These are phyloP conservation scores for Suhomyces taliae DNA, from an alignment of 1,139 yeast species.

Conservation along the genomic window DNA sequence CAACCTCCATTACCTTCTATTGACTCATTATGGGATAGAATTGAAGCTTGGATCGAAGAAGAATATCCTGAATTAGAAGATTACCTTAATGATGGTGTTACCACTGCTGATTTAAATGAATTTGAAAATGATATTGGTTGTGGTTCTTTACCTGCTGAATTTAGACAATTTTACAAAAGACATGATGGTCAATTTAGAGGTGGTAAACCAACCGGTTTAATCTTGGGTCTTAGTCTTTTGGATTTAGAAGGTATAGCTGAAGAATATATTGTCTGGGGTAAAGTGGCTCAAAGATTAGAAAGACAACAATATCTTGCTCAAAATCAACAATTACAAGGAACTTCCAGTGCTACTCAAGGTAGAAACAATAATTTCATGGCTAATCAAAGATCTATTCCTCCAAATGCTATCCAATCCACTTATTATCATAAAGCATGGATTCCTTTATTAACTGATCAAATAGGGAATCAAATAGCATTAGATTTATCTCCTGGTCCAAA, in stretches of 20 bases:
- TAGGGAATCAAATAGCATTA: slow-evolving; percentile 62
- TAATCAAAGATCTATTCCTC: slow-evolving; percentile 58
- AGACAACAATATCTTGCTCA: slow-evolving; percentile 37
- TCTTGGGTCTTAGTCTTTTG: slow-evolving; percentile 69
- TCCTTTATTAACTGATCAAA: slow-evolving; percentile 56
- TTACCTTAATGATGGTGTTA: slow-evolving; percentile 67
- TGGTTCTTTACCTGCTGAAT: slow-evolving; percentile 66
- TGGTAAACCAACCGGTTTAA: slow-evolving; percentile 71
- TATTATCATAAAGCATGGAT: slow-evolving; percentile 64
- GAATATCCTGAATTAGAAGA: slow-evolving; percentile 81
- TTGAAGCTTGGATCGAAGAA: slow-evolving; percentile 72
- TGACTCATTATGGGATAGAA: slow-evolving; percentile 69
- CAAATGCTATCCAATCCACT: slow-evolving; percentile 53
- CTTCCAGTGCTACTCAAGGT: slow-evolving; percentile 18
- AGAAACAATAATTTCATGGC: slow-evolving; percentile 38
- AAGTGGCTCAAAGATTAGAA: slow-evolving; percentile 57
- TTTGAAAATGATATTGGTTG: slow-evolving; percentile 70
- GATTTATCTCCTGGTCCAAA: slow-evolving; percentile 63
- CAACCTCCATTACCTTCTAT: slow-evolving; percentile 74
- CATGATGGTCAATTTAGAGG: slow-evolving; percentile 85
- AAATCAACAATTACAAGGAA: slow-evolving; percentile 27
- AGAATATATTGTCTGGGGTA: slow-evolving; percentile 73
- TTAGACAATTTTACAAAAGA: slow-evolving; percentile 69
- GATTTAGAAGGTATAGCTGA: slow-evolving; percentile 71
- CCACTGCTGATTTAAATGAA: slow-evolving; percentile 74